phyloP scores from a whole-genome alignment of 257 asterid species.

The Forsythia viridissima region DNA sequence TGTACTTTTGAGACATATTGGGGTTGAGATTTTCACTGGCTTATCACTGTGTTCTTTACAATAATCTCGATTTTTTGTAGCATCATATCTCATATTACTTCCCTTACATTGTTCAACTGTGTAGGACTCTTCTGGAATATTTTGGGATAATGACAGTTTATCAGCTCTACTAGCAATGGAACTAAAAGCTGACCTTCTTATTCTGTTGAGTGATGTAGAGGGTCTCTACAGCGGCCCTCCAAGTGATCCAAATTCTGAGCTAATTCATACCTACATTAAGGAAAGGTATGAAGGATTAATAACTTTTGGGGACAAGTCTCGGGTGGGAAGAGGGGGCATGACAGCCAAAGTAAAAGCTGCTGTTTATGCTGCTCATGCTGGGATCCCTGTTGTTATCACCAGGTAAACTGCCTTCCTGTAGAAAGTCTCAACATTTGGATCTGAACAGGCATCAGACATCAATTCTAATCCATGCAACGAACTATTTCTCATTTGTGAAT shows the following conservation, averaged over 20 bases:
- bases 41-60: not conserved
- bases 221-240: slow-evolving; percentile 93
- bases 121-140: slow-evolving; percentile 82
- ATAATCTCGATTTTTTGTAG: not conserved
- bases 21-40: not conserved
- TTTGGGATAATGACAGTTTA: slow-evolving; percentile 88
- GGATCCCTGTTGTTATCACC: slow-evolving; percentile 77
- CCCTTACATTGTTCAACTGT: not conserved
- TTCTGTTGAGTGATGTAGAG: slow-evolving; percentile 79
- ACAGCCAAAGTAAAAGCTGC: slow-evolving; percentile 94
- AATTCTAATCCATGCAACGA: not conserved
- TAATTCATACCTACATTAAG: slow-evolving; percentile 64
- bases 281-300: slow-evolving; percentile 57
- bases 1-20: not conserved
- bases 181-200: slow-evolving; percentile 81
- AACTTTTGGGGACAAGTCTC: slow-evolving; percentile 82
- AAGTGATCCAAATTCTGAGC: slow-evolving; percentile 65
- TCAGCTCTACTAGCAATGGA: slow-evolving; percentile 76
- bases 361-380: slow-evolving; percentile 61
- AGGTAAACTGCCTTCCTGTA: slow-evolving; percentile 39
- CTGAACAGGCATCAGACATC: not conserved
- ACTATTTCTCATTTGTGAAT: not conserved
- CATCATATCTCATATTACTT: not conserved
- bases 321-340: slow-evolving; percentile 95
- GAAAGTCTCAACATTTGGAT: not conserved